Evolutionary conservation across 2,329 filamentous ascomycete species (phyloP), one percentile per base, ranked within the genome.

Genomic region (Monilinia fructigena): DNA sequence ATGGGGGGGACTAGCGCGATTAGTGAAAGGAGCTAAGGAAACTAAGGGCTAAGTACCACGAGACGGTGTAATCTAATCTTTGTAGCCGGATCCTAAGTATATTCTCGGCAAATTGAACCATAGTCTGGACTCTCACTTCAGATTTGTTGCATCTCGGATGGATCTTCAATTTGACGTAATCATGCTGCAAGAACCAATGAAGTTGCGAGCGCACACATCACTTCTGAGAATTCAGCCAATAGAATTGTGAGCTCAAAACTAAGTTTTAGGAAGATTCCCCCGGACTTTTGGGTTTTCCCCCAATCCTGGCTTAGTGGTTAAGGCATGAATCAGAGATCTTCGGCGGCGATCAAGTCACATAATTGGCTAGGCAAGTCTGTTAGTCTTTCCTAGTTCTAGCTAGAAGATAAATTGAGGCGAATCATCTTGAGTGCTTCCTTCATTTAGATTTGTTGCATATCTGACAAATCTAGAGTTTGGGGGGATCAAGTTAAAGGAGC

Each of bases 91-190:
- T 1, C 12, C 11, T 14, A 14, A 11, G 38, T 8, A 12, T 11
- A 14, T 11, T 40, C 38, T 47, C 20, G 16, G 42, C 18, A 48
- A 14, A 48, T 26, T 35, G 56, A 48, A 23, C 31, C 6, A 2
- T 1, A 10, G 3, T n/a, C 10, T 23, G 3, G 42, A 48, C 1
- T 26, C 12, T 16, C 42, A 0, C 0, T 11, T 11, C 4, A 3
- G 3, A 16, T 60, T 38, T 48, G 42, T 60, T 50, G 56, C 45
- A 50, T 4, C 18, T 50, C 42, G 35, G 56, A 23, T 23, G 11
- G 16, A 60, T 60, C 48, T 50, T 12, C n/a, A 26, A 50, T 11
- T 50, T 23, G 48, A 50, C n/a, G 48, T 50, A 50, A 50, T 50
- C 48, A 50, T 26, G 10, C 12, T 26, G 10, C 4, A 14, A 14